Conservation (phyloP, 495 filamentous ascomycete species). For the Polyplosphaeria fusca region DNA sequence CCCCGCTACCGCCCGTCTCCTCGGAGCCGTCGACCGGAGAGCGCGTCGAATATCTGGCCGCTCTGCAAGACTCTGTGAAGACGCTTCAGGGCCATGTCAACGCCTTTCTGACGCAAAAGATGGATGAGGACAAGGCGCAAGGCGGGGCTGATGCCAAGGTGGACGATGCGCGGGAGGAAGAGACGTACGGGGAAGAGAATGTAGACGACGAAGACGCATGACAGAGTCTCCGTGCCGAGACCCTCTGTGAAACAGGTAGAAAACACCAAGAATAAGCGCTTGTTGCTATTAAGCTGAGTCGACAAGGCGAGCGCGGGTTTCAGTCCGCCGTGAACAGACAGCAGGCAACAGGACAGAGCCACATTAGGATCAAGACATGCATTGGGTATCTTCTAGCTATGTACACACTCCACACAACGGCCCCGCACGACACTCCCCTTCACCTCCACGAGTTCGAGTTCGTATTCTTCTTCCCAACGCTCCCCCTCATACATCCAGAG, state of each 20-base stretch:
- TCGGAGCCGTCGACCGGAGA: constrained; percentile 39
- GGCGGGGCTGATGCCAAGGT: constrained; percentile 34
- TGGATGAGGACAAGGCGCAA: constrained; percentile 78
- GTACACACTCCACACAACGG: no score
- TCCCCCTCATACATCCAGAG: constrained; percentile 38
- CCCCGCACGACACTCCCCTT: no score
- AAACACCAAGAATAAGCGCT: no score
- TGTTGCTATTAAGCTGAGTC: no score
- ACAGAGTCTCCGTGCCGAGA: no score
- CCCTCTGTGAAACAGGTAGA: no score
- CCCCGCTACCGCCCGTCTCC: constrained; percentile 41
- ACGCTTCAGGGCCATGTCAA: constrained; percentile 74
- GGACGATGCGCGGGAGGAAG: constrained; percentile 64
- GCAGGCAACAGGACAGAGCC: no score
- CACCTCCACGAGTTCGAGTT: neutral
- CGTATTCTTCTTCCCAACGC: constrained; percentile 25
- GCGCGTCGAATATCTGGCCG: constrained; percentile 58
- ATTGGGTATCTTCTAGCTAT: neutral
- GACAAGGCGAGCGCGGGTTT: no score
- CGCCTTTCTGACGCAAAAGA: constrained; percentile 73
- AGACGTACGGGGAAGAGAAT: constrained; percentile 80
- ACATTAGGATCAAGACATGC: no score
- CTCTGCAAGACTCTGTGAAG: constrained; percentile 59
- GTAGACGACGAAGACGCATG: constrained; percentile 59
- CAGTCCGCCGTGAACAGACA: no score